Evolutionary conservation across 768 basidiomycete genomes (phyloP).

Genomic region (Rhizopogon vinicolor): DNA sequence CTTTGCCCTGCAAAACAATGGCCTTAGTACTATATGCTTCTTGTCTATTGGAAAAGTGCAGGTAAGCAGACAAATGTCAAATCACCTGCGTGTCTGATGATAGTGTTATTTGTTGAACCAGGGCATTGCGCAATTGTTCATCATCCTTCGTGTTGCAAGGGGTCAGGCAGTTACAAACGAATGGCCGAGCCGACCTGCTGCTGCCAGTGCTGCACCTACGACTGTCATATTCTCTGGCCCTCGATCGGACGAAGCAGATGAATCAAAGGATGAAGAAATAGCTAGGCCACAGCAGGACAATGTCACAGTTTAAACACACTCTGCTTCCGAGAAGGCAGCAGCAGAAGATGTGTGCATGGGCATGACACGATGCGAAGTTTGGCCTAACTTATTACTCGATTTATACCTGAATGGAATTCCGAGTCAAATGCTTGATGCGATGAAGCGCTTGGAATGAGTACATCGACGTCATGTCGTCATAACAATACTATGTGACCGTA

Average conservation of each 20-base stretch:
- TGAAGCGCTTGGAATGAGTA: not conserved
- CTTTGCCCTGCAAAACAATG: conserved; percentile 18
- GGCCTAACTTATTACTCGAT: not conserved
- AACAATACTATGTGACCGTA: conserved; percentile 13
- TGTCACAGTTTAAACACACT: too few relatives aligned
- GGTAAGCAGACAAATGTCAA: conserved; percentile 9
- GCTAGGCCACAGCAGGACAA: not conserved
- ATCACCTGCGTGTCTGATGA: not conserved
- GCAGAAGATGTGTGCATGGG: not conserved
- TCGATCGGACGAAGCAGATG: not conserved
- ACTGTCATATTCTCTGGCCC: not conserved
- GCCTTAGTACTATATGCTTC: conserved; percentile 28
- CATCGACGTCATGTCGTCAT: too few relatives aligned
- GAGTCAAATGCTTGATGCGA: too few relatives aligned
- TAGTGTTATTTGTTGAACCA: conserved; percentile 5
- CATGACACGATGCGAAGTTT: not conserved
- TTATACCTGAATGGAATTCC: not conserved
- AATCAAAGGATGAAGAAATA: not conserved
- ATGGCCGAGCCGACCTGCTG: not conserved
- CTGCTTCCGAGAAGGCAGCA: not conserved
- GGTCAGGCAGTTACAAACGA: conserved; percentile 19
- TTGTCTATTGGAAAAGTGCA: conserved; percentile 26
- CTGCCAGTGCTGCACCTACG: not conserved
- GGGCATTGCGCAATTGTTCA: conserved; percentile 30
- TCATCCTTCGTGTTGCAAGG: conserved; percentile 30